Percentiles rank a stretch among this genome's conserved stretches.
phyloP scores from a whole-genome alignment of 345 rosid species.

The Mercurialis annua region DNA sequence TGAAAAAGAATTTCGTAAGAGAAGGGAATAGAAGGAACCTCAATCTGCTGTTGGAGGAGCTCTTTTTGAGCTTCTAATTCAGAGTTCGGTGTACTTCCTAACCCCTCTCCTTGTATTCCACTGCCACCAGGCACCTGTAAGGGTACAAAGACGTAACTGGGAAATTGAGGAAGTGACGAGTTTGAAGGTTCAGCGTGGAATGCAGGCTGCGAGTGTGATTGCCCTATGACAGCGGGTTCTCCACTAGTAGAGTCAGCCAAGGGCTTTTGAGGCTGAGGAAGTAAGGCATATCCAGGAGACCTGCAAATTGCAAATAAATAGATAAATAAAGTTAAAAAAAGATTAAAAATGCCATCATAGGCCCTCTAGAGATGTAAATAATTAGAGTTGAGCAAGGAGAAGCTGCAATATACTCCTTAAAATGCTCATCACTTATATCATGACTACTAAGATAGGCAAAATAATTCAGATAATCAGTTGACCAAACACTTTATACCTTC shows the following conservation, averaged over 20 bases:
- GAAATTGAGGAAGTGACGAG: conserved; percentile 31
- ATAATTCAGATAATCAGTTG: not conserved
- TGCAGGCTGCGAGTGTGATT: conserved; percentile 24
- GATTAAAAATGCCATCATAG: not conserved
- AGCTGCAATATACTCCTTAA: not conserved
- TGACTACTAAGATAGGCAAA: not conserved
- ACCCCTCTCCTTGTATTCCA: conserved; percentile 27
- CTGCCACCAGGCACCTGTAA: conserved; percentile 30
- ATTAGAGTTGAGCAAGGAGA: not conserved
- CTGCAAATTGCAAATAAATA: conserved; percentile 24
- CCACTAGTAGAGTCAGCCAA: conserved; percentile 28
- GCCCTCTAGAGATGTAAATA: not conserved
- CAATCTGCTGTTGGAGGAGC: conserved; percentile 56
- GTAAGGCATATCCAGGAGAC: conserved; percentile 56
- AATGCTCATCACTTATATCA: not conserved
- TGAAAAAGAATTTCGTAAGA: not conserved
- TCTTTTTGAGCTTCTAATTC: conserved; percentile 54
- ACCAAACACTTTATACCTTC: not conserved
- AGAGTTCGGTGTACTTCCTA: conserved; percentile 21
- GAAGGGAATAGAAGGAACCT: conserved; percentile 38
- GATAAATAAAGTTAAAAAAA: not conserved
- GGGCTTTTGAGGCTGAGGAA: conserved; percentile 32
- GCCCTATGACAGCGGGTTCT: conserved; percentile 30
- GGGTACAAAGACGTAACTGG: conserved; percentile 41
- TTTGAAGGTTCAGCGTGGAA: conserved; percentile 29